Evolutionary conservation across 495 filamentous ascomycete species (phyloP).

Genomic region (Oleoguttula mirabilis): DNA sequence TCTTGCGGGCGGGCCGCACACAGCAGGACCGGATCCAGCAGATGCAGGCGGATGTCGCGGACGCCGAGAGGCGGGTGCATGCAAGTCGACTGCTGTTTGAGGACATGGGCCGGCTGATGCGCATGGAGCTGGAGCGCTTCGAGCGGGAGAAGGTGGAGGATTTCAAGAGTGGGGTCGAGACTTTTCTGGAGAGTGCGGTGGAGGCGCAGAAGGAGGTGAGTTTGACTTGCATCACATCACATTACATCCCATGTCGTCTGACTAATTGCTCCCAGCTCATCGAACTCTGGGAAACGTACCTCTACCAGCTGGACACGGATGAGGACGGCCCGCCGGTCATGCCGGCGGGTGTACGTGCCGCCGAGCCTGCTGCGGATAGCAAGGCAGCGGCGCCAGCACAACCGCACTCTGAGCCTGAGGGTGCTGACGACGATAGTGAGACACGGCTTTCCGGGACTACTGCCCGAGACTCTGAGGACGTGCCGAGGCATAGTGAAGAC

Average conservation of each 20-base stretch:
- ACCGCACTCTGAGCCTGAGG: too few species aligned
- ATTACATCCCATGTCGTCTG: constrained; percentile 1
- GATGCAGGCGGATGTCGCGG: constrained; percentile 77
- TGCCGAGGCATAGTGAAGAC: too few species aligned
- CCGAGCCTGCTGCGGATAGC: too few species aligned
- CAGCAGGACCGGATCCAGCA: constrained; percentile 93
- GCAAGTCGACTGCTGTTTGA: constrained; percentile 83
- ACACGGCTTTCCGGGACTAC: too few species aligned
- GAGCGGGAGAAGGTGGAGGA: constrained; percentile 98
- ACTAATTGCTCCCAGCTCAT: constrained; percentile 57
- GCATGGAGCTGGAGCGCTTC: constrained; percentile 79
- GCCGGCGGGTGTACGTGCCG: constrained; percentile 14
- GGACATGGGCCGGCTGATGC: constrained; percentile 93
- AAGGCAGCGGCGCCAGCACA: too few species aligned
- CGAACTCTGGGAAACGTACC: constrained; percentile 95
- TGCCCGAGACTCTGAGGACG: too few species aligned
- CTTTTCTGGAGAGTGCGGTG: constrained; percentile 87
- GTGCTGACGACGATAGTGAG: too few species aligned
- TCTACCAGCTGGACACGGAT: constrained; percentile 86
- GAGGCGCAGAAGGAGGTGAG: constrained; percentile 97
- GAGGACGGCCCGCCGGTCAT: constrained; percentile 53
- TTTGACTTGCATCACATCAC: constrained; percentile 1
- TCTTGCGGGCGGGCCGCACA: constrained; percentile 80
- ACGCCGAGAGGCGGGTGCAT: constrained; percentile 89
- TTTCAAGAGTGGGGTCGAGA: constrained; percentile 96